Conservation (phyloP, 2,329 filamentous ascomycete genomes). For the Claviceps sp. region DNA sequence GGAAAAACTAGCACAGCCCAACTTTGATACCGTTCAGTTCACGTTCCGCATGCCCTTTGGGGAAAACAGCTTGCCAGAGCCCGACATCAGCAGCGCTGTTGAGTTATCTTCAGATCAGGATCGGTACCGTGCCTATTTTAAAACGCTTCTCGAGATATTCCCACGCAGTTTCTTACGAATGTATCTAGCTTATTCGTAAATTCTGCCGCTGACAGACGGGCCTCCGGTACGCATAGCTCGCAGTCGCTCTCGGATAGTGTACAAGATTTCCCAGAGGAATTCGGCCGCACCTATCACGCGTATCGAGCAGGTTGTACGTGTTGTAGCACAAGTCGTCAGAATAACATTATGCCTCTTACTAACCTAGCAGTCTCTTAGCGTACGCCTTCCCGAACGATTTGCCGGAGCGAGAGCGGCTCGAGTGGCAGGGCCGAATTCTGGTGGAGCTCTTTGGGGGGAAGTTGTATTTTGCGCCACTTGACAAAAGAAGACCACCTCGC, state of each 20-base stretch:
- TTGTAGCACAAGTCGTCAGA: neutral
- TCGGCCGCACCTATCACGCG: constrained; percentile 33
- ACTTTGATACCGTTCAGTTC: constrained; percentile 15
- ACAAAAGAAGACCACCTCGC: constrained; percentile 19
- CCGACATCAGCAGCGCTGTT: constrained; percentile 13
- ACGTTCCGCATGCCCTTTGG: constrained; percentile 19
- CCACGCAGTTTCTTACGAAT: too few species aligned
- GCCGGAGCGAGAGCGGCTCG: constrained; percentile 26
- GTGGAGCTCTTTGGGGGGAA: constrained; percentile 24
- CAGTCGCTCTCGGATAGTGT: constrained; percentile 28
- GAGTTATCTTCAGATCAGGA: neutral
- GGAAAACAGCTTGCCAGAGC: constrained; percentile 18
- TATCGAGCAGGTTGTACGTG: constrained; percentile 32
- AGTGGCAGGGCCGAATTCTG: constrained; percentile 25
- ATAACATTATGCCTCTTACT: neutral
- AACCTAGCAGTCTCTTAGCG: constrained; percentile 16
- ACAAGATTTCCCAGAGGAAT: constrained; percentile 27
- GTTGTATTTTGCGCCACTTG: constrained; percentile 30
- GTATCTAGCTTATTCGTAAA: too few species aligned
- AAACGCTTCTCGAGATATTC: neutral
- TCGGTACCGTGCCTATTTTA: neutral
- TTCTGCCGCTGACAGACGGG: neutral
- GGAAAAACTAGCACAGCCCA: neutral
- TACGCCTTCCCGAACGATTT: constrained; percentile 33
- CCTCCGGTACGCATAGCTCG: constrained; percentile 12